Conservation (phyloP, 305 asterid species). For the Euphrasia arctica region DNA sequence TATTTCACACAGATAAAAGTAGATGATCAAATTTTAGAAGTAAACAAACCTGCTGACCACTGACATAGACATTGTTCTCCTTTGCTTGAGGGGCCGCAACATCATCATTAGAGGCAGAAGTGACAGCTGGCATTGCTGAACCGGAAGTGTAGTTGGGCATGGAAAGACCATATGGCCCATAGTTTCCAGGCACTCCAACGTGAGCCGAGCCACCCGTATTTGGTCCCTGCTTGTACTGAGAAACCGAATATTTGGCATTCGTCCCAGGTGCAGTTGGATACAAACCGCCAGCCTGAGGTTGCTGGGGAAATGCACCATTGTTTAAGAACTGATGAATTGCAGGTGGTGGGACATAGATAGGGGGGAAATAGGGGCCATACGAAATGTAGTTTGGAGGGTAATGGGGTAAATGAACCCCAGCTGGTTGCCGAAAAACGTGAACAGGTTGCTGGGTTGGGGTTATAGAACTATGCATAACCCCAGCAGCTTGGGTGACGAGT, state of each 20-base stretch:
- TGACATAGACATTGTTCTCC: conserved; percentile 59
- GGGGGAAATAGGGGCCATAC: conserved; percentile 77
- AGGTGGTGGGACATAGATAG: conserved; percentile 71
- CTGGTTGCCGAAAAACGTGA: conserved; percentile 74
- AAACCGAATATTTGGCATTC: conserved; percentile 67
- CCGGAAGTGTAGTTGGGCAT: conserved; percentile 58
- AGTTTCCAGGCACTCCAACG: conserved; percentile 67
- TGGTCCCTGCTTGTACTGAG: conserved; percentile 81
- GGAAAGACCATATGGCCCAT: conserved; percentile 71
- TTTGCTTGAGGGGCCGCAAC: conserved; percentile 56
- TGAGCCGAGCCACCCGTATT: conserved; percentile 62
- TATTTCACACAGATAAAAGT: conserved; percentile 13
- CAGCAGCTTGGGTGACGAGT: conserved; percentile 70
- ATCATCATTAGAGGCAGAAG: conserved; percentile 73
- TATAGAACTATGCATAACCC: conserved; percentile 70
- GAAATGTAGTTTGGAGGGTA: conserved; percentile 80
- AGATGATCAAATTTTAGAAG: conserved; percentile 2
- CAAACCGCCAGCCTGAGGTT: conserved; percentile 66
- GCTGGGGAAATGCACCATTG: conserved; percentile 86
- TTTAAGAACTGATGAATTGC: conserved; percentile 74
- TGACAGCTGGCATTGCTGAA: conserved; percentile 57
- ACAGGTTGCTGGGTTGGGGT: conserved; percentile 69
- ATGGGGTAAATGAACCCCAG: conserved; percentile 84
- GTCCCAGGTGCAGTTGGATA: conserved; percentile 74
- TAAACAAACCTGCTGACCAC: conserved; percentile 75